Conservation (phyloP, 306 rosid species). For the Rubus parviflorus region DNA sequence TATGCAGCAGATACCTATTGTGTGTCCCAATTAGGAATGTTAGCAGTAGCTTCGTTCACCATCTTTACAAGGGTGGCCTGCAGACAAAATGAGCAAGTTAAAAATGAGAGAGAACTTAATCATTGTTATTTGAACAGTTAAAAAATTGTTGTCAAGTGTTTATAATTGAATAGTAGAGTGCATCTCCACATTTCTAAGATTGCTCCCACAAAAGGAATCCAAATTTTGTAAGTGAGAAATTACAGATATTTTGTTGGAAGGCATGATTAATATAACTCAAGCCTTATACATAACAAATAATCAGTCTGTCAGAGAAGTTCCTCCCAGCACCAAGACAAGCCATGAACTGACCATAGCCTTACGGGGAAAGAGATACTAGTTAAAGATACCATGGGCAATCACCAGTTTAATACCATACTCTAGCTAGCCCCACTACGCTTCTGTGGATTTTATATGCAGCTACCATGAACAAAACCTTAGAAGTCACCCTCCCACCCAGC, state of each 20-base stretch:
- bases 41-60: slow-evolving; percentile 88
- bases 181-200: not conserved
- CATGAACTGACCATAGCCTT: too few relatives aligned
- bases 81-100: slow-evolving; percentile 21
- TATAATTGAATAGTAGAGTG: not conserved
- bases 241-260: not conserved
- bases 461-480: not conserved
- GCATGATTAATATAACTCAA: not conserved
- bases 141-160: not conserved
- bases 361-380: too few relatives aligned
- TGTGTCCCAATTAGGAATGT: slow-evolving; percentile 73
- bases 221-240: not conserved
- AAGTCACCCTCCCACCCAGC: not conserved
- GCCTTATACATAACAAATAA: not conserved
- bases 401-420: too few relatives aligned
- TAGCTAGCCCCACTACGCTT: not conserved
- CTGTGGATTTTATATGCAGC: not conserved
- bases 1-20: slow-evolving; percentile 23
- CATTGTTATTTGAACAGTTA: not conserved
- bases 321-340: too few relatives aligned
- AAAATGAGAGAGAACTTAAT: not conserved
- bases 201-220: not conserved
- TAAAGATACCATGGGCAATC: too few relatives aligned
- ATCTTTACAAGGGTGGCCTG: slow-evolving; percentile 87
- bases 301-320: not conserved